Evolutionary conservation across 176 grass and related monocot species (phyloP), one percentile per base, ranked within the genome.

Genomic region (Raddia guianensis): DNA sequence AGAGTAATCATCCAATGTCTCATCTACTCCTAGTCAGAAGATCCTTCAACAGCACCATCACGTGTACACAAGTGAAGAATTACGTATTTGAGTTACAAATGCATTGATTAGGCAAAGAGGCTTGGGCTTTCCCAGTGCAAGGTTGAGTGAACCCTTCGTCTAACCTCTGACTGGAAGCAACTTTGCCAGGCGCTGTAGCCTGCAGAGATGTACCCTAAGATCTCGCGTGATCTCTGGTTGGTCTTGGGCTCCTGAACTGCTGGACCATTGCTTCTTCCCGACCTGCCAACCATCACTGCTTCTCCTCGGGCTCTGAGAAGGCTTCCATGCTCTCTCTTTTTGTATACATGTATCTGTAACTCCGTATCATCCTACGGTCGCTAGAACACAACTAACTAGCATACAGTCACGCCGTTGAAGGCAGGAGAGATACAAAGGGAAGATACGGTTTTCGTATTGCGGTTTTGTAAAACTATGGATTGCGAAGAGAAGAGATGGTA

Each of bases 91-190:
- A 21, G 19, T 12, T 60, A 27, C 6, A 58, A 20, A 20, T 60
- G 57, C 19, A 12, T 5, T 27, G 48, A 21, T 12, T 9, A 15
- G 32, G 19, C 7, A 32, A 7, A 35, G 48, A 55, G 50, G 52
- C 12, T 19, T 10, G 50, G 49, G 63, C 4, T 40, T n/a, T 40
- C 10, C 76, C 20, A 73, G 46, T 21, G 34, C 9, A 0, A 60
- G 32, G 45, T 82, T 63, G 68, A 72, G 68, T 82, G 32, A 14
- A 49, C 66, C 35, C 54, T 20, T 62, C 55, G 10, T 81, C 79
- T 61, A 2, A 51, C 27, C 72, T 74, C 51, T 74, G 53, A 74
- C 35, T 19, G 53, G 18, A 44, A 20, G 43, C 18, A 49, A 58
- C 54, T 74, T 74, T 74, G 52, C 72, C 53, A 57, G 72, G 53